phyloP scores from a whole-genome alignment of 148 eudicot species.

The Polygonum maritimum region DNA sequence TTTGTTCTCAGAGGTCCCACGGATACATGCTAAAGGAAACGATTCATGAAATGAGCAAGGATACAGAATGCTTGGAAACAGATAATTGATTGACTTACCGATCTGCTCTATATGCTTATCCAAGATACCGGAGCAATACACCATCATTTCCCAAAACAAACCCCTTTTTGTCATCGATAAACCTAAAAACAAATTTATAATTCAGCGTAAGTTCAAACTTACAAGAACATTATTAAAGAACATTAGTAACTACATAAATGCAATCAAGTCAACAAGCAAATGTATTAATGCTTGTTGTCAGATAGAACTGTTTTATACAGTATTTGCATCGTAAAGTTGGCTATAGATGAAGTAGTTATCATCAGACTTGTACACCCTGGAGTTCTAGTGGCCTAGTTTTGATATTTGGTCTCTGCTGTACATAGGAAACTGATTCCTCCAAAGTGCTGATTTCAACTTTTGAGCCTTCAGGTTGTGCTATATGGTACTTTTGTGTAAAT shows the following conservation, averaged over 20 bases:
- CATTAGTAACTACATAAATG: not conserved
- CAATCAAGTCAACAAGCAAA: not conserved
- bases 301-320: not conserved
- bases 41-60: not conserved
- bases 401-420: not conserved
- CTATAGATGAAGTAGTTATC: not conserved
- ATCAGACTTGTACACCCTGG: not conserved
- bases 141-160: conserved; percentile 98
- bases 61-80: not conserved
- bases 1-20: not conserved
- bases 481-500: not conserved
- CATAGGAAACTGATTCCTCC: no score
- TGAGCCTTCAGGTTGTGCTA: not conserved
- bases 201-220: not conserved
- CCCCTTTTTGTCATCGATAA: conserved; percentile 70
- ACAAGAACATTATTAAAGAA: no score
- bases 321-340: not conserved
- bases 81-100: not conserved
- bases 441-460: not conserved
- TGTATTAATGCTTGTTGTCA: not conserved
- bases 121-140: conserved; percentile 87
- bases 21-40: not conserved
- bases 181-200: conserved; percentile 34
- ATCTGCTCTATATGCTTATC: conserved; percentile 25
- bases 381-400: not conserved